Conservation (phyloP, 148 eudicot genomes). For the Camellia sinensis region DNA sequence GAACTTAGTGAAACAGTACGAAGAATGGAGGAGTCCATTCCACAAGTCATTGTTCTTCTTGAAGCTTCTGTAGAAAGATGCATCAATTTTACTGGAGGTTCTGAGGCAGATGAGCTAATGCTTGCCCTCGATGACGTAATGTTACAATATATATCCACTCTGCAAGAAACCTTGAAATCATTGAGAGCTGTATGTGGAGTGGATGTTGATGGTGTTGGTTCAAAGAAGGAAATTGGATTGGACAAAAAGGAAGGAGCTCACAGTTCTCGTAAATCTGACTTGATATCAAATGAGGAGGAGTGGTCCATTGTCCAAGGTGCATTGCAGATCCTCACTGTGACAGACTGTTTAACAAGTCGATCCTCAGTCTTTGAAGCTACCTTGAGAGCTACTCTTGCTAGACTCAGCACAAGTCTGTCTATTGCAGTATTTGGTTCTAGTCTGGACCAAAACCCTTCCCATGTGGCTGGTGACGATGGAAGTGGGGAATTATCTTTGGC, state of each 20-base stretch:
- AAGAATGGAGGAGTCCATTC: constrained; percentile 96
- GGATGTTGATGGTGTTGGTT: constrained; percentile 49
- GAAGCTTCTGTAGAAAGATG: constrained; percentile 96
- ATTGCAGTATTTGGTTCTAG: constrained; percentile 59
- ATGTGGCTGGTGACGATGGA: constrained; percentile 41
- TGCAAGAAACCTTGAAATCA: constrained; percentile 78
- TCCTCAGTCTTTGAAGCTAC: constrained; percentile 97
- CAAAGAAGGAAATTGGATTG: constrained; percentile 58
- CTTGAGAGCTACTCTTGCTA: constrained; percentile 85
- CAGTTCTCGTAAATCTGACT: constrained; percentile 66
- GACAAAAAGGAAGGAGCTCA: constrained; percentile 73
- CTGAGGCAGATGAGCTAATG: constrained; percentile 90
- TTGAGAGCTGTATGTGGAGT: constrained; percentile 80
- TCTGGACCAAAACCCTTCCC: constrained; percentile 56
- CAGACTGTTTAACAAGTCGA: constrained; percentile 91
- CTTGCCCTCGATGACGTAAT: constrained; percentile 79
- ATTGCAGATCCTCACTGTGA: constrained; percentile 84
- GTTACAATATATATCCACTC: constrained; percentile 73
- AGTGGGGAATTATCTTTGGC: constrained; percentile 45
- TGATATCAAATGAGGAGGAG: constrained; percentile 87
- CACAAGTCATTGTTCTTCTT: constrained; percentile 84
- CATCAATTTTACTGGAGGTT: constrained; percentile 88
- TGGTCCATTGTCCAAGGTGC: constrained; percentile 99
- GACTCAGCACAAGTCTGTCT: constrained; percentile 83
- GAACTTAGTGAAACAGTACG: constrained; percentile 97